Percentiles rank a stretch among this genome's conserved stretches.
These are phyloP conservation scores for Termitomyces sp. DNA, from an alignment of 768 basidiomycete species.

Conservation along the genomic window DNA sequence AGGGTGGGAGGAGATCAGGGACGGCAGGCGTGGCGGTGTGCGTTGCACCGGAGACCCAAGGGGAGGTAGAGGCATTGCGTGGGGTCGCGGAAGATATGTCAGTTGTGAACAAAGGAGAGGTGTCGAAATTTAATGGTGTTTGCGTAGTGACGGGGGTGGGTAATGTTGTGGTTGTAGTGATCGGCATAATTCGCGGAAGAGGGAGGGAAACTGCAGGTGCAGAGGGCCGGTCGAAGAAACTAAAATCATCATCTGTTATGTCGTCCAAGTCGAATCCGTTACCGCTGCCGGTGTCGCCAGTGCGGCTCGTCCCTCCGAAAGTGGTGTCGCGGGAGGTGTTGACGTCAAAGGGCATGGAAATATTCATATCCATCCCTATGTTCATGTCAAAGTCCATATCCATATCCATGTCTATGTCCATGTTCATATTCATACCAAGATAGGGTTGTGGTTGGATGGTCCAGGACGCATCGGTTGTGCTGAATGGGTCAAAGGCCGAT, in stretches of 20 bases:
- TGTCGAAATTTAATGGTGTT: conserved; percentile 2
- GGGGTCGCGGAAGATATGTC: not conserved
- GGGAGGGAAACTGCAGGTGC: not conserved
- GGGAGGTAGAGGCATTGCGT: not conserved
- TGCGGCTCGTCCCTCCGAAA: not conserved
- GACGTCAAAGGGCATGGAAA: conserved; percentile 22
- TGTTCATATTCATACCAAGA: conserved; percentile 3
- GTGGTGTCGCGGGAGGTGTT: not conserved
- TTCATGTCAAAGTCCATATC: conserved; percentile 41
- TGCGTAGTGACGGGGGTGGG: conserved; percentile 27
- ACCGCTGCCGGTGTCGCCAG: conserved; percentile 16
- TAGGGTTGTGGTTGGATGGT: conserved; percentile 12
- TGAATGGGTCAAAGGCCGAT: conserved; percentile 1
- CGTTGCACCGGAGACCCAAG: conserved; percentile 6
- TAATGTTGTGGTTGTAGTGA: not conserved
- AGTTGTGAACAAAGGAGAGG: conserved; percentile 2
- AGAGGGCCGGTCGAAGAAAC: conserved; percentile 71
- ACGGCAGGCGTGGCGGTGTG: conserved; percentile 20
- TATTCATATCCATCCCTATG: conserved; percentile 28
- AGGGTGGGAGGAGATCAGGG: conserved; percentile 41
- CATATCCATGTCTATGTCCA: conserved; percentile 29
- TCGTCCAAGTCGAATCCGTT: conserved; percentile 46
- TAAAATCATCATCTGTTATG: conserved; percentile 84
- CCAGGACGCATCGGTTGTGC: conserved; percentile 27
- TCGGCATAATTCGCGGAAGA: not conserved